Base-by-base conservation (phyloP, 139 green algal species). In the Chlorella sp. region DNA sequence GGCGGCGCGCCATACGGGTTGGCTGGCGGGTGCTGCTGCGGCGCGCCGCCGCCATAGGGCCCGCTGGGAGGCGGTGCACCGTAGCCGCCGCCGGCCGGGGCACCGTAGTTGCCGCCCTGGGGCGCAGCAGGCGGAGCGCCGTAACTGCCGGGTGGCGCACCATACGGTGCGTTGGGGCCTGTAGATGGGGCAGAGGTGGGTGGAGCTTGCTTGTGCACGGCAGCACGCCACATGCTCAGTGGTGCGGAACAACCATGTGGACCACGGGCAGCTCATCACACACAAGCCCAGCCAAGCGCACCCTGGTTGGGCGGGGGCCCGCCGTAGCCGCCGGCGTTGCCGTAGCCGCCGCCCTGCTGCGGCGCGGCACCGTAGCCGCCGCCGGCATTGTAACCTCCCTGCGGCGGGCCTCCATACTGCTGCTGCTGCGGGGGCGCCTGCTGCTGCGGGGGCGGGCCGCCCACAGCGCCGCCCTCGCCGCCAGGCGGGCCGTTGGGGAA, bases 1-100 rank as follows among this genome's bases (percentile, higher is more conserved):
- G 76, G 40, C 20, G 73, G 62, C 78, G 60, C 32, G 32, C 73
- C 73, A 28, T 87, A 84, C 0, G 84, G 79, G 40, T 87, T 84
- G 76, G 2, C 70, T 38, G 81, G 81, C 28, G 51, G 28, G 36
- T 3, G 69, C 70, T 64, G 41, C 38, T 85, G 84, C n/a, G 32
- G n/a, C 4, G 43, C 20, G 44, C 65, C 2, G 26, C 32, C 62
- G 17, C 76, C 60, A 54, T 87, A 70, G 20, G 54, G 41, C 16
- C 17, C 58, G 38, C 16, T 44, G 56, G 72, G 70, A 76, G 51
- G 28, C 5, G 78, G 43, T 32, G n/a, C 56, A 69, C 87, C 82
- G 40, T 88, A 81, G 41, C 83, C 82, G 16, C 65, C 54, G 36
- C 34, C 43, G 4, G 68, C 16, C 3, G 67, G 65, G 38, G 38